These are phyloP conservation scores for Gossypium australe DNA, from an alignment of 345 rosid genomes.

Conservation along the genomic window DNA sequence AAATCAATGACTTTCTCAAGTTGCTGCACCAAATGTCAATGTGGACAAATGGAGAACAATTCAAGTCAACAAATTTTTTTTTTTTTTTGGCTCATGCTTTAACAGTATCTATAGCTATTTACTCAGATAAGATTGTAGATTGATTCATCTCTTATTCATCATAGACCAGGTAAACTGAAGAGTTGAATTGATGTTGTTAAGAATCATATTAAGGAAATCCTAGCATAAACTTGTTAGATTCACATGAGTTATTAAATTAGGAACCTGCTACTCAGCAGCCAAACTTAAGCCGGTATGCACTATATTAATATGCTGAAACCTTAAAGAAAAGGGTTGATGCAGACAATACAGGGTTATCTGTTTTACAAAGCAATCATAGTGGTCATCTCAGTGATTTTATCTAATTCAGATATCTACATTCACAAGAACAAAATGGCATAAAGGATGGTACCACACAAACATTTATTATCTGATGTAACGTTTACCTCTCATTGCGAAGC, in stretches of 20 bases:
- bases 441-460: background rate
- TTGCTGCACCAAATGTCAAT: background rate
- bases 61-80: background rate
- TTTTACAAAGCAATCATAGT: background rate
- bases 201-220: background rate
- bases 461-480: background rate
- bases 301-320: background rate
- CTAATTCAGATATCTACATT: background rate
- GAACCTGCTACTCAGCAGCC: background rate
- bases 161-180: background rate
- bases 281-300: background rate
- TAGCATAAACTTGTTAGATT: background rate
- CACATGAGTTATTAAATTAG: background rate
- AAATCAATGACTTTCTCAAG: background rate
- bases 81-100: background rate
- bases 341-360: background rate
- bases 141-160: background rate
- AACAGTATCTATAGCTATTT: background rate
- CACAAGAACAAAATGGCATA: background rate
- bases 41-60: background rate
- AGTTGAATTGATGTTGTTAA: background rate
- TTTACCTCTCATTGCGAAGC: conserved; percentile 71
- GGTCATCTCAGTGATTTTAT: background rate
- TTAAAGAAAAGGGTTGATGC: background rate
- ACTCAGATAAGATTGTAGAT: background rate